Base-by-base conservation (phyloP, 768 basidiomycete genomes). In the Kwoniella bestiolae region DNA sequence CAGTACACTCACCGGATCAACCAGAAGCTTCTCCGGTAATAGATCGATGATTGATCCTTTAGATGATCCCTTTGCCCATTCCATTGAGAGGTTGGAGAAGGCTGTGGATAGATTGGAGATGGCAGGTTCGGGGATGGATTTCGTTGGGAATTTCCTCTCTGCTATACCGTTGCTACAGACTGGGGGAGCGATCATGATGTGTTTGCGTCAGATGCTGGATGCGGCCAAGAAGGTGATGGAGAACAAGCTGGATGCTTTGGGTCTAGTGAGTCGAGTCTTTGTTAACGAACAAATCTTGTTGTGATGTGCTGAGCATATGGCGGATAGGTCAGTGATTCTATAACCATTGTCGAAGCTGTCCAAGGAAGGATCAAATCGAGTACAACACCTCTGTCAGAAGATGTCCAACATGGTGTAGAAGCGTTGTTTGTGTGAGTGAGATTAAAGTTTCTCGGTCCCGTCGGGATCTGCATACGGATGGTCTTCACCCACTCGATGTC, bases 301-400 rank as follows among this genome's bases (percentile, higher is more conserved):
- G 26, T 18, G 31, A n/a, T 31, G 4, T 31, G 53, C 35, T 56
- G 35, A 56, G 16, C 3, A 12, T n/a, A 8, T 41, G 6, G 41
- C 16, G 11, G 29, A 29, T 32, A 60, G 59, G 59, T 60, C 32
- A 49, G 47, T 34, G 59, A 60, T 18, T 60, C 59, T n/a, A 60
- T 60, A 23, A 60, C 59, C 18, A 60, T 60, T 31, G 59, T 60
- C 8, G 44, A 60, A 23, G 59, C 59, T 18, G 59, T 60, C 2
- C 44, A 60, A 8, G 45, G 29, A 14, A 31, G 47, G 21, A 31
- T 60, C 31, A 47, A 23, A n/a, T 14, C 59, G 21, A 34, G 47
- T 12, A 16, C 46, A 32, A 47, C 47, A 5, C 45, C 46, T 12
- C 45, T 47, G 3, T 60, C 59, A 34, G 32, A 49, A 9, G 59